A percentile compares a stretch with the other conserved stretches of the same genome.
These are phyloP conservation scores for Psilocybe azurescens DNA, from an alignment of 768 basidiomycete genomes.

Conservation along the genomic window DNA sequence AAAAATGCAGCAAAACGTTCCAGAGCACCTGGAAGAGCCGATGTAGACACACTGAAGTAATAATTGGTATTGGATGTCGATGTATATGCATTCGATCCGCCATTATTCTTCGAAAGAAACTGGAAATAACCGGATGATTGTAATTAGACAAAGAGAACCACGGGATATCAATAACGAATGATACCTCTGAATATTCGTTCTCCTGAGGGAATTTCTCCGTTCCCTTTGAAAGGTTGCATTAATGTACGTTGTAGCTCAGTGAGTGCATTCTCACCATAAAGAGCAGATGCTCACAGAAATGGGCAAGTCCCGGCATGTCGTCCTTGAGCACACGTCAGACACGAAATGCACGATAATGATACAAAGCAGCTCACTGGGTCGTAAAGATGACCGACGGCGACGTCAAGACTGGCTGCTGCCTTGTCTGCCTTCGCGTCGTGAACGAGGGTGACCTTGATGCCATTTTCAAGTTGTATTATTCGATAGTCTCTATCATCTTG, in stretches of 20 bases:
- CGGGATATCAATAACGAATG: slow-evolving; percentile 8
- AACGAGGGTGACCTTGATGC: slow-evolving; percentile 84
- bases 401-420: slow-evolving; percentile 92
- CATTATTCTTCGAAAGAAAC: slow-evolving; percentile 84
- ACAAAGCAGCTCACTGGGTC: slow-evolving; percentile 76
- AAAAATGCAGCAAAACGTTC: slow-evolving; percentile 88
- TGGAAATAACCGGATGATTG: slow-evolving; percentile 26
- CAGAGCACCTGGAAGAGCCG: slow-evolving; percentile 70
- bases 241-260: background rate
- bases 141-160: background rate
- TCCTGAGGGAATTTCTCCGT: slow-evolving; percentile 87
- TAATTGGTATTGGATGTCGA: slow-evolving; percentile 92
- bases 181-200: slow-evolving; percentile 91
- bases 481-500: slow-evolving; percentile 84
- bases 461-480: slow-evolving; percentile 85
- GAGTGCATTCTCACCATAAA: slow-evolving; percentile 76
- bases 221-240: slow-evolving; percentile 50
- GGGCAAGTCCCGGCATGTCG: slow-evolving; percentile 92
- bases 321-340: slow-evolving; percentile 45
- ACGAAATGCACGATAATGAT: background rate
- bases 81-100: slow-evolving; percentile 91
- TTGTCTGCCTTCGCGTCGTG: slow-evolving; percentile 90
- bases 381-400: slow-evolving; percentile 90
- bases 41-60: slow-evolving; percentile 72
- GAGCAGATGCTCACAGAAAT: slow-evolving; percentile 94